phyloP scores from a whole-genome alignment of 2,329 filamentous ascomycete species.

The Colletotrichum magnum region DNA sequence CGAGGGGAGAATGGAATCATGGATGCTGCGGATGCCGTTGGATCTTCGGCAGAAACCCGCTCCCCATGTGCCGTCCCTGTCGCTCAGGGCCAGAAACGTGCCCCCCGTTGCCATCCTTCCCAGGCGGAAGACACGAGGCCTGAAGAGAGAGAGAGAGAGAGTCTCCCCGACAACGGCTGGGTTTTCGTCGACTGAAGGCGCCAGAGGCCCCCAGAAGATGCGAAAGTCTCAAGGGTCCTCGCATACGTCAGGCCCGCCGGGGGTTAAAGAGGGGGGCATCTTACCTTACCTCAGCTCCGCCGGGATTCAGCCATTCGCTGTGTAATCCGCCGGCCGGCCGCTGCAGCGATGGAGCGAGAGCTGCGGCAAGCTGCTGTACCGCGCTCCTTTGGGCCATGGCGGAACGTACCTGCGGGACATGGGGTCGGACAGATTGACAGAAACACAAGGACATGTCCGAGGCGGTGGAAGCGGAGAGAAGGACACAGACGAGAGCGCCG shows the following conservation, averaged over 20 bases:
- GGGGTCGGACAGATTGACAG: slow-evolving; percentile 23
- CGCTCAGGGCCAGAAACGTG: slow-evolving; percentile 36
- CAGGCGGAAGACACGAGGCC: slow-evolving; percentile 3
- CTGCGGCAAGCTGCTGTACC: slow-evolving; percentile 28
- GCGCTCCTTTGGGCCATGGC: slow-evolving; percentile 31
- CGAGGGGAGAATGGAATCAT: slow-evolving; percentile 25
- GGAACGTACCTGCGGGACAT: slow-evolving; percentile 13
- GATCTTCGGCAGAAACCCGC: slow-evolving; percentile 21
- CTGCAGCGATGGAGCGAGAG: slow-evolving; percentile 25
- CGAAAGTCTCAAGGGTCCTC: slow-evolving; percentile 29
- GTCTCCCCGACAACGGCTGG: slow-evolving; percentile 35
- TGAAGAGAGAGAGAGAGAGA: background rate
- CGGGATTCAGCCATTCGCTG: slow-evolving; percentile 23
- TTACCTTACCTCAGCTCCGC: slow-evolving; percentile 38
- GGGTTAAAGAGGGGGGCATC: slow-evolving; percentile 8
- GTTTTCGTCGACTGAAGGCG: slow-evolving; percentile 22
- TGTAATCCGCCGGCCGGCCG: slow-evolving; percentile 22
- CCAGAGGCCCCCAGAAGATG: slow-evolving; percentile 10
- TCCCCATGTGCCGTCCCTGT: slow-evolving; percentile 37
- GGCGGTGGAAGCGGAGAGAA: slow-evolving; percentile 39
- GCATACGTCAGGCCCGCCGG: slow-evolving; percentile 30
- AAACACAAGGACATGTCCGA: slow-evolving; percentile 21
- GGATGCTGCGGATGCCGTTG: background rate
- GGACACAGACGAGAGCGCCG: slow-evolving; percentile 28
- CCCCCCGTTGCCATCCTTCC: slow-evolving; percentile 17